Base-by-base conservation (phyloP, 257 asterid genomes). In the Salvia rosmarinus region DNA sequence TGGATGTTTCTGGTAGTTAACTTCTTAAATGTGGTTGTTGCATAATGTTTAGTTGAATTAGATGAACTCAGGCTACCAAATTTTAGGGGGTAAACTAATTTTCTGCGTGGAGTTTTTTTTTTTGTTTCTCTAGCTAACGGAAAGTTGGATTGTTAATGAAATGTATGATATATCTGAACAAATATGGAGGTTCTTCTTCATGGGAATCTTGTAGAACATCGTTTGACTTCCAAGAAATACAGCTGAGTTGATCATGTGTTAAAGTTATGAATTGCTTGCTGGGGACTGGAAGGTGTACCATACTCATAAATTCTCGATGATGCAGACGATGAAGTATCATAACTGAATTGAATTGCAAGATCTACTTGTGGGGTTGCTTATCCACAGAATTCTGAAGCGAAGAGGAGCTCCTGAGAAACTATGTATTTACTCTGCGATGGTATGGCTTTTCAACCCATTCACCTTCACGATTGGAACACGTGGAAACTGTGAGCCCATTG, bases 401-500 rank as follows among this genome's bases (percentile, higher is more conserved):
- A 85, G 92, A 70, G 88, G 91, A 51, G 97, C 91, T 60, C 93
- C 95, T 21, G 90, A 86, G 69, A 86, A 89, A 72, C 66, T 87
- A 6, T 80, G 90, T 80, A 76, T 79, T 57, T 85, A 81, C 69
- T 85, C 91, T 0, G 82, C 87, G 13, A 85, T 83, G 84, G 83
- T 87, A 35, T 94, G 99, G 98, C 90, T 94, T 79, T 88, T 94
- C 81, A 94, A 91, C 73, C 99, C 98, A n/a, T 94, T 94, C 81
- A 94, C 99, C 79, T 89, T 94, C 83, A 91, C 98, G 8, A 89
- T 94, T 68, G 99, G 99, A 75, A 91, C 99, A 16, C 98, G 99
- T 28, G 98, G 99, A 54, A 94, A 94, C 82, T 94, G 98, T 69
- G 98, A 94, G 75, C 98, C 96, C 43, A 68, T 91, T 65, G 79